Percentiles rank a stretch among this genome's conserved stretches.
phyloP scores from a whole-genome alignment of 2,329 filamentous ascomycete genomes.

The Cryphonectria nitschkei region DNA sequence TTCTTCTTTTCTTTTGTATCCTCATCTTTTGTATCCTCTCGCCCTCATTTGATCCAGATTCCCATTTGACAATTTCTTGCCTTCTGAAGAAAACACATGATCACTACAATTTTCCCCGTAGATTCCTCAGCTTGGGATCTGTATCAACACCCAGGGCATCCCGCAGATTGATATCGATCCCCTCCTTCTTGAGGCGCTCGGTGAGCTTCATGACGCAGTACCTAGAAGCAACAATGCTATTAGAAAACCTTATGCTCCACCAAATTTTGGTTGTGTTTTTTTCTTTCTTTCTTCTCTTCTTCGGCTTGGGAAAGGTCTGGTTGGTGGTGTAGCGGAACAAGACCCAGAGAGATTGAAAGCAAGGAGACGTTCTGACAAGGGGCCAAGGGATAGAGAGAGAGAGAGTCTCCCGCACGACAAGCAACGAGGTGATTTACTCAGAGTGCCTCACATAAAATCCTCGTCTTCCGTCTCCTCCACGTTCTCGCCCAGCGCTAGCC shows the following conservation, averaged over 20 bases:
- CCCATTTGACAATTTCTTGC: too few species aligned
- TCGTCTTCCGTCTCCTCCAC: slow-evolving; percentile 39
- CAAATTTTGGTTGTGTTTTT: background rate
- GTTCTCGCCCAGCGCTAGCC: slow-evolving; percentile 44
- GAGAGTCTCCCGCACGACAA: slow-evolving; percentile 25
- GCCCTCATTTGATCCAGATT: background rate
- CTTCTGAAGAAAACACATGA: background rate
- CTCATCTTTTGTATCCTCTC: background rate
- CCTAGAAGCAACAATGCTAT: slow-evolving; percentile 20
- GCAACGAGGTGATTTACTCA: slow-evolving; percentile 16
- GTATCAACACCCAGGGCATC: slow-evolving; percentile 29
- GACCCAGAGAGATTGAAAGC: background rate
- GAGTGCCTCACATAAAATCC: slow-evolving; percentile 46
- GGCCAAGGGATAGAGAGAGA: slow-evolving; percentile 20
- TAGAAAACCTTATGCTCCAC: slow-evolving; percentile 19
- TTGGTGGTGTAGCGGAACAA: background rate
- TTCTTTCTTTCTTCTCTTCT: background rate
- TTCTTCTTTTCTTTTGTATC: background rate
- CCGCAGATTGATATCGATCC: slow-evolving; percentile 30
- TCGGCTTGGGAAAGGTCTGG: background rate
- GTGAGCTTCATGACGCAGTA: slow-evolving; percentile 31
- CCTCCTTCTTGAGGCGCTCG: slow-evolving; percentile 29
- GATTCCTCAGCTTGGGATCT: slow-evolving; percentile 29
- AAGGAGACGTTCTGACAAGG: slow-evolving; percentile 20
- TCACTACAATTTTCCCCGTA: slow-evolving; percentile 25